Evolutionary conservation across 192 early-diverging fungal genomes (phyloP).

Genomic region (Coemansia sp.): DNA sequence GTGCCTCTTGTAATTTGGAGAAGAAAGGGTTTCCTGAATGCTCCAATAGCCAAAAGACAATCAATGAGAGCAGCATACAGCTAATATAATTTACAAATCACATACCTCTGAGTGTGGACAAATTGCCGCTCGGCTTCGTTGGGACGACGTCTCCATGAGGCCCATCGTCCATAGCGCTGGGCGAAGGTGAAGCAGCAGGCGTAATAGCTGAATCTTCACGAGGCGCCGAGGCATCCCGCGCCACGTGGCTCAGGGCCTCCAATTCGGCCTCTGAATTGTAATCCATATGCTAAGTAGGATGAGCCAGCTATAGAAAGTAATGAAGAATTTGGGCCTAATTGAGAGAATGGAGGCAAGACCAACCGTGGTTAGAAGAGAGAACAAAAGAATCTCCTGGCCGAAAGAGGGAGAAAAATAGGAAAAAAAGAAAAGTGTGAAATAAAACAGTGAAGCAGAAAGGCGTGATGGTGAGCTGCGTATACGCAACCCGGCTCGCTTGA

Average conservation of each 20-base stretch:
- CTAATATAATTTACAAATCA: background rate
- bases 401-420: constrained; percentile 1
- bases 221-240: constrained; percentile 4
- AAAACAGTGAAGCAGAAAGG: background rate
- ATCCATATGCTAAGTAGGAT: constrained; percentile 11
- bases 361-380: background rate
- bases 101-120: constrained; percentile 5
- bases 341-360: background rate
- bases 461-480: background rate
- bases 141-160: background rate
- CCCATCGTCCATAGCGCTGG: background rate
- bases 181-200: background rate
- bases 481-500: background rate
- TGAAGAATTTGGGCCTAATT: background rate
- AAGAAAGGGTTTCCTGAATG: background rate
- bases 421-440: background rate
- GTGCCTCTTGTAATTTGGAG: background rate
- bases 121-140: background rate
- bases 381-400: background rate
- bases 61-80: background rate
- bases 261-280: constrained; percentile 24
- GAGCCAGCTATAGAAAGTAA: background rate
- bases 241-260: constrained; percentile 12
- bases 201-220: constrained; percentile 13
- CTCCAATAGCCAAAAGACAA: background rate